phyloP scores from a whole-genome alignment of 352 stramenopile species.

The Phytophthora citricola region DNA sequence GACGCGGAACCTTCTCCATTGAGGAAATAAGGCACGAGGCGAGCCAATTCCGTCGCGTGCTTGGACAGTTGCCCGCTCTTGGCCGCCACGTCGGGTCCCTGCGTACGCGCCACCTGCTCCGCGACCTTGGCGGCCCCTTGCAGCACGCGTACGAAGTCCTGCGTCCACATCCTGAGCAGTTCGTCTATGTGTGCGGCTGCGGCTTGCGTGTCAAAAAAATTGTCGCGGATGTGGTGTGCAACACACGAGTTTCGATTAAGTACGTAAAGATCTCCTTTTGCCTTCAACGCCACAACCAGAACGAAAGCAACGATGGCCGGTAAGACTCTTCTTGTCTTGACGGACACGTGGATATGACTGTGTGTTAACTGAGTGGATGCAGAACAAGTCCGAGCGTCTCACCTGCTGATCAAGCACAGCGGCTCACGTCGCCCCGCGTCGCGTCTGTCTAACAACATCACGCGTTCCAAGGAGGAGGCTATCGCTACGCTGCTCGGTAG shows the following conservation, averaged over 20 bases:
- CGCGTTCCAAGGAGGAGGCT: slow-evolving; percentile 91
- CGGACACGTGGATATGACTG: not conserved
- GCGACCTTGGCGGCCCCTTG: slow-evolving; percentile 73
- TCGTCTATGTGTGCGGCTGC: slow-evolving; percentile 14
- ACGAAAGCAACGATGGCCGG: slow-evolving; percentile 34
- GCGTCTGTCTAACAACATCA: slow-evolving; percentile 92
- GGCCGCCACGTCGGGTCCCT: slow-evolving; percentile 36
- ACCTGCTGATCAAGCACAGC: slow-evolving; percentile 97
- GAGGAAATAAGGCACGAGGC: slow-evolving; percentile 55
- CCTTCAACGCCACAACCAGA: slow-evolving; percentile 17
- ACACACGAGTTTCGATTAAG: slow-evolving; percentile 11
- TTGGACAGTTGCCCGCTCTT: slow-evolving; percentile 45
- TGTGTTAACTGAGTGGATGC: not conserved
- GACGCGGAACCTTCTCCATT: slow-evolving; percentile 19
- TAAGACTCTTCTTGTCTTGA: slow-evolving; percentile 5
- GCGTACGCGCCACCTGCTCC: slow-evolving; percentile 52
- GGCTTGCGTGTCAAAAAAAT: not conserved
- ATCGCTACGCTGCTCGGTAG: slow-evolving; percentile 81
- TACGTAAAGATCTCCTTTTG: not conserved
- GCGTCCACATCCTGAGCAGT: slow-evolving; percentile 62
- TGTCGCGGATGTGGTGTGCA: slow-evolving; percentile 1
- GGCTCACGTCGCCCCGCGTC: slow-evolving; percentile 85
- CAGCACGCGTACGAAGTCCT: slow-evolving; percentile 73
- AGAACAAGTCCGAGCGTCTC: slow-evolving; percentile 86
- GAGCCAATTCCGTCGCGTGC: slow-evolving; percentile 56